These are phyloP conservation scores for Bertia moriformis DNA, from an alignment of 2,329 filamentous ascomycete genomes.

Conservation along the genomic window DNA sequence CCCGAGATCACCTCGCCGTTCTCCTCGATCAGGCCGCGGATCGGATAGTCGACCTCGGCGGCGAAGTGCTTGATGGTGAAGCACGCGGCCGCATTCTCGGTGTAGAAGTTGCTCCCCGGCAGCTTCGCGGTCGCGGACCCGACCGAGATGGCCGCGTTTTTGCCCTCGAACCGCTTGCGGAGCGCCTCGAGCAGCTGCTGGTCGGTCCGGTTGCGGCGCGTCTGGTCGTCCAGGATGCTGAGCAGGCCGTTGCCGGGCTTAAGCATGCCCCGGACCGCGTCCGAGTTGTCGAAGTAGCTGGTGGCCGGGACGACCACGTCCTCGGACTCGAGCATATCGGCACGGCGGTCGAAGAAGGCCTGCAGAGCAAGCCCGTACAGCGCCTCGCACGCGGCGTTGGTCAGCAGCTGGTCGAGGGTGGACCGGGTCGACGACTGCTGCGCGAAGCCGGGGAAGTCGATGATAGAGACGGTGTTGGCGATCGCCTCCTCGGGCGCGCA, in stretches of 20 bases:
- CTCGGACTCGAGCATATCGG: slow-evolving; percentile 83
- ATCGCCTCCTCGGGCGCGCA: slow-evolving; percentile 79
- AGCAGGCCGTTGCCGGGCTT: slow-evolving; percentile 87
- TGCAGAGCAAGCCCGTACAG: slow-evolving; percentile 88
- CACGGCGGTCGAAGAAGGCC: slow-evolving; percentile 89
- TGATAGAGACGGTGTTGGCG: slow-evolving; percentile 82
- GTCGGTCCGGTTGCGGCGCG: slow-evolving; percentile 74
- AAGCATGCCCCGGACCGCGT: slow-evolving; percentile 78
- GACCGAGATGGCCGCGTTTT: slow-evolving; percentile 78
- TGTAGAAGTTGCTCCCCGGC: slow-evolving; percentile 79
- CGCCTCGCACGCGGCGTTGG: slow-evolving; percentile 83
- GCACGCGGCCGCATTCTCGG: slow-evolving; percentile 62
- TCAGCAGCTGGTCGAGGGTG: slow-evolving; percentile 78
- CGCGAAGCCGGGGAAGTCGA: slow-evolving; percentile 92
- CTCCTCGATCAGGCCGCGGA: slow-evolving; percentile 77
- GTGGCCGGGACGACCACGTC: slow-evolving; percentile 81
- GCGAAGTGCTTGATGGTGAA: slow-evolving; percentile 94
- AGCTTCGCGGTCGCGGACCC: slow-evolving; percentile 60
- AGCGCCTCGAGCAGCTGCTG: slow-evolving; percentile 81
- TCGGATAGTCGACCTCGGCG: slow-evolving; percentile 85
- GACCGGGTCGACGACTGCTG: slow-evolving; percentile 73
- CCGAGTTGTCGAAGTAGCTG: slow-evolving; percentile 95
- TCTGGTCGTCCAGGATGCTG: slow-evolving; percentile 92
- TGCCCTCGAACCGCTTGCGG: slow-evolving; percentile 84
- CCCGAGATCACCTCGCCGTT: slow-evolving; percentile 93